Percentiles rank a stretch among this genome's conserved stretches.
These are phyloP conservation scores for Rhizoctonia solani DNA, from an alignment of 1,284 basidiomycete species.

Conservation along the genomic window DNA sequence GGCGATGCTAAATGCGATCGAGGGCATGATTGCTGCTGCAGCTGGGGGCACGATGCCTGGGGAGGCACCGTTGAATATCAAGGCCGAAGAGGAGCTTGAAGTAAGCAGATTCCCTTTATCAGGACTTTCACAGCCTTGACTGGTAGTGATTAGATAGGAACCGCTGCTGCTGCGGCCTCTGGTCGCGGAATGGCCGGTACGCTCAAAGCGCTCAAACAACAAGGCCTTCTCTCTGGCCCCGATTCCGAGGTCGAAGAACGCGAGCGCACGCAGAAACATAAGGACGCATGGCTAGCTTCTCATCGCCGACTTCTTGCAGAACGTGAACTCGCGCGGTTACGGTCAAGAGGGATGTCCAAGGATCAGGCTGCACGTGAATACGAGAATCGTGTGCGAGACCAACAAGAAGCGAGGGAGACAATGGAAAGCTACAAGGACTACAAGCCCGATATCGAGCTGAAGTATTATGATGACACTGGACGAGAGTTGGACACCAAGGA, in stretches of 20 bases:
- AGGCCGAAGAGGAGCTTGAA: conserved; percentile 45
- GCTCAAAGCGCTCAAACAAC: conserved; percentile 84
- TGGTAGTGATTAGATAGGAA: conserved; percentile 59
- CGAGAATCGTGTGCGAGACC: conserved; percentile 89
- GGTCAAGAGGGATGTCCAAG: conserved; percentile 77
- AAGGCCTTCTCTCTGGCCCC: conserved; percentile 80
- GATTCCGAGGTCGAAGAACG: conserved; percentile 72
- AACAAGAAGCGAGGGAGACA: conserved; percentile 83
- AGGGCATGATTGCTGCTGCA: conserved; percentile 31
- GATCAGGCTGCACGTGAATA: conserved; percentile 95
- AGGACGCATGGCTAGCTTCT: conserved; percentile 89
- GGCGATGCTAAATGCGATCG: conserved; percentile 36
- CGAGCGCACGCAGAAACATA: conserved; percentile 80
- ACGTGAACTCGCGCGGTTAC: conserved; percentile 78
- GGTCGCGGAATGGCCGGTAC: conserved; percentile 85
- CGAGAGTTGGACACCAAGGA: conserved; percentile 88
- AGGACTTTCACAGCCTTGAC: too few species aligned
- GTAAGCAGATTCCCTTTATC: conserved; percentile 45
- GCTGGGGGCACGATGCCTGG: conserved; percentile 7
- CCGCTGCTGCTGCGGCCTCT: conserved; percentile 66
- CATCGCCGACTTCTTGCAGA: conserved; percentile 75
- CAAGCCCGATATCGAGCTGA: conserved; percentile 95
- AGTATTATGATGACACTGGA: conserved; percentile 98
- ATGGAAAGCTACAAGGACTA: conserved; percentile 90
- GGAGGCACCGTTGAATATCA: conserved; percentile 58